Evolutionary conservation across 108 stramenopile genomes (phyloP).

Genomic region (Mediolabrus comicus): DNA sequence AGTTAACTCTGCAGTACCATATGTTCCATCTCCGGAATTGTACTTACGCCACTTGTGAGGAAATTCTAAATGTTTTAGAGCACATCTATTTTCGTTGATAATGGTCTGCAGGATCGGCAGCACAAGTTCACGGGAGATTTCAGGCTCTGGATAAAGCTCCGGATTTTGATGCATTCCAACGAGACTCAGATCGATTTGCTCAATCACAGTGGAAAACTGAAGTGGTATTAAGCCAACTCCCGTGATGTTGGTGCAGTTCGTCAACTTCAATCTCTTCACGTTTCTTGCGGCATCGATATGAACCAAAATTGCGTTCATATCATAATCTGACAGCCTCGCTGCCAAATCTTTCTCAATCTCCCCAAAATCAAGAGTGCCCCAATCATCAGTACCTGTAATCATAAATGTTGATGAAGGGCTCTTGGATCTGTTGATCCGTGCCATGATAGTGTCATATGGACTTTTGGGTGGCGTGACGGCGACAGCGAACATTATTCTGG

Average conservation of each 20-base stretch:
- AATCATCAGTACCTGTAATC: too few relatives aligned
- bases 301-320: background rate
- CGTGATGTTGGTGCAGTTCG: conserved; percentile 6
- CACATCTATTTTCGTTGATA: background rate
- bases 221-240: conserved; percentile 12
- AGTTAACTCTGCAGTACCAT: too few relatives aligned
- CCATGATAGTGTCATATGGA: background rate
- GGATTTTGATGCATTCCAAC: background rate
- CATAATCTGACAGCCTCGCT: background rate
- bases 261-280: conserved; percentile 5
- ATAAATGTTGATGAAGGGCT: background rate
- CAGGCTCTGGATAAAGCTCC: background rate
- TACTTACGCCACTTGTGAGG: background rate
- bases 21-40: too few relatives aligned
- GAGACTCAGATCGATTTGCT: conserved; percentile 11
- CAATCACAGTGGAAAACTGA: background rate
- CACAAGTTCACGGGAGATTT: background rate
- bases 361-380: conserved; percentile 11
- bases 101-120: conserved; percentile 6
- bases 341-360: conserved; percentile 10
- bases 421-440: too few relatives aligned
- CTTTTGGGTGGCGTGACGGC: background rate
- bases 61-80: background rate
- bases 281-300: conserved; percentile 9
- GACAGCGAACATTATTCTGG: background rate